A percentile compares a stretch with the other conserved stretches of the same genome.
Conservation (phyloP, 768 basidiomycete genomes). For the Boletellus emodensis region DNA sequence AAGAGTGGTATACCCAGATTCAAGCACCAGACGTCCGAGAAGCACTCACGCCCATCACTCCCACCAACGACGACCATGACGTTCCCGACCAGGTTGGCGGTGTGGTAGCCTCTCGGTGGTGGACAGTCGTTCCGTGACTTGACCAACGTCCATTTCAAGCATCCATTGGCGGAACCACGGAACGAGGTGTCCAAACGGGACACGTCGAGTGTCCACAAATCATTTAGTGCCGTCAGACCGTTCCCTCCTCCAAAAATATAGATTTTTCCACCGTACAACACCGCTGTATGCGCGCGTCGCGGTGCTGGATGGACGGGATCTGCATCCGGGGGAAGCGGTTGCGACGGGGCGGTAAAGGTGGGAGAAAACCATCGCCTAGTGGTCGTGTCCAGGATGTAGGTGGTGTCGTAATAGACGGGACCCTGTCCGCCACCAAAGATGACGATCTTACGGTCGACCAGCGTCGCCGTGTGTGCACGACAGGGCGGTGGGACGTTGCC, state of each 20-base stretch:
- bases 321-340: conserved; percentile 1
- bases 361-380: conserved; percentile 64
- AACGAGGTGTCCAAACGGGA: conserved; percentile 34
- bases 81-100: conserved; percentile 80
- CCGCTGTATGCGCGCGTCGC: conserved; percentile 85
- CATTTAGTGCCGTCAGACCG: conserved; percentile 83
- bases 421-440: conserved; percentile 88
- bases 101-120: conserved; percentile 79
- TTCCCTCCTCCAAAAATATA: conserved; percentile 95
- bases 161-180: conserved; percentile 7
- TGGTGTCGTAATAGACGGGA: conserved; percentile 73
- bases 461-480: conserved; percentile 83
- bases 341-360: conserved; percentile 19
- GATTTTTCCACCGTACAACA: conserved; percentile 64
- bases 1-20: conserved; percentile 67
- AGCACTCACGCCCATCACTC: conserved; percentile 85
- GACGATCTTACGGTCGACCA: conserved; percentile 75
- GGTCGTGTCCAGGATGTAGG: conserved; percentile 79
- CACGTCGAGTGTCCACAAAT: conserved; percentile 84
- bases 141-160: conserved; percentile 57
- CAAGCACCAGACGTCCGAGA: conserved; percentile 83
- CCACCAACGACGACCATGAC: conserved; percentile 89
- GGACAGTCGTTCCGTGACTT: conserved; percentile 55
- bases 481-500: conserved; percentile 83
- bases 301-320: conserved; percentile 47